These are phyloP conservation scores for Kondoa subrosea DNA, from an alignment of 768 basidiomycete species.

Conservation along the genomic window DNA sequence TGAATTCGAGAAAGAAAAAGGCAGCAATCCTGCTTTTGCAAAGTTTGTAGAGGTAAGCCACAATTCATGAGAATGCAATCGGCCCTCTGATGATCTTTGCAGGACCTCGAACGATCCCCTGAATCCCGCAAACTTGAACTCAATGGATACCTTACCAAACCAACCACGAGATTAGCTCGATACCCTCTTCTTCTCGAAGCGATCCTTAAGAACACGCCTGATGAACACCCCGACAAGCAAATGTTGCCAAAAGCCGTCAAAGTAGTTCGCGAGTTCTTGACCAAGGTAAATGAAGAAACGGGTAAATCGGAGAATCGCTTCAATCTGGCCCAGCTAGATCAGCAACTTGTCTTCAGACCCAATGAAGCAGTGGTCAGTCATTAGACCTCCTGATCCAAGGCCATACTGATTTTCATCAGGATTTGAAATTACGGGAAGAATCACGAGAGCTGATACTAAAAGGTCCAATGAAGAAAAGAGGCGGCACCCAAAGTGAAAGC, in stretches of 20 bases:
- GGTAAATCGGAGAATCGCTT: constrained; percentile 93
- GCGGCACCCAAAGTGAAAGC: constrained; percentile 51
- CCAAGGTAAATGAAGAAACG: constrained; percentile 75
- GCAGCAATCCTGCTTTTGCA: constrained; percentile 74
- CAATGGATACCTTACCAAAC: constrained; percentile 95
- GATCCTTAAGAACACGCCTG: constrained; percentile 76
- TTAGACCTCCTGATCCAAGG: too few relatives aligned
- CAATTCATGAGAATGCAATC: background rate
- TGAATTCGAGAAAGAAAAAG: constrained; percentile 98
- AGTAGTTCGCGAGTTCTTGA: constrained; percentile 64
- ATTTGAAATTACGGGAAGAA: constrained; percentile 70
- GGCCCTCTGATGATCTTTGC: background rate
- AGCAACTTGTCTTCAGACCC: constrained; percentile 72
- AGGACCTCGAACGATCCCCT: constrained; percentile 79
- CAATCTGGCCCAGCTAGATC: constrained; percentile 81
- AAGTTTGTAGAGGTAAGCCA: constrained; percentile 80
- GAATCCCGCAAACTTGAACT: constrained; percentile 92
- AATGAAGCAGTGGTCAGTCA: constrained; percentile 53
- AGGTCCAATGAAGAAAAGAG: constrained; percentile 70
- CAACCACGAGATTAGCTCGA: constrained; percentile 89
- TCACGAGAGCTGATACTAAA: constrained; percentile 81
- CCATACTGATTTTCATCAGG: constrained; percentile 36
- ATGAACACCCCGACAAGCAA: constrained; percentile 71
- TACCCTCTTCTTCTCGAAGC: constrained; percentile 87
- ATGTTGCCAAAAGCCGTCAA: constrained; percentile 57